Conservation (phyloP, 31 red algal species). For the Asparagopsis taxiformis region DNA sequence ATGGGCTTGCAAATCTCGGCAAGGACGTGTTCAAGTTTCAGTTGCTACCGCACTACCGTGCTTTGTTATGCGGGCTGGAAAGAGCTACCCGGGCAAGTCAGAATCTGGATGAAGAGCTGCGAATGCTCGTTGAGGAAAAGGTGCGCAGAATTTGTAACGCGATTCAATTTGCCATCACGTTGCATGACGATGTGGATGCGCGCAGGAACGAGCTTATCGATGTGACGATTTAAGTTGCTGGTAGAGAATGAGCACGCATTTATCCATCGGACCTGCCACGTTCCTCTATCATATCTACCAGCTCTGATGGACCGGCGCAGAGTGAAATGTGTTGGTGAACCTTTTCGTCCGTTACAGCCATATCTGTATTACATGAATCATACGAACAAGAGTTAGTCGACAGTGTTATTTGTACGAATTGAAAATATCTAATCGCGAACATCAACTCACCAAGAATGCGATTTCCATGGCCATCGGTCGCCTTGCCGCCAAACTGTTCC, state of each 20-base stretch:
- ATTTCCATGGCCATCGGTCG: slow-evolving; percentile 48
- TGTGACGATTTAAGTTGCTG: neutral
- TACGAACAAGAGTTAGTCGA: too few species aligned
- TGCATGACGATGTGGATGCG: neutral
- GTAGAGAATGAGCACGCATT: too few species aligned
- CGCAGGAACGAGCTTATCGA: neutral
- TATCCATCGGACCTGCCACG: too few species aligned
- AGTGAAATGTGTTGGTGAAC: slow-evolving; percentile 19
- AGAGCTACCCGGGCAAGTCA: slow-evolving; percentile 8
- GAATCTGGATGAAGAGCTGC: slow-evolving; percentile 6
- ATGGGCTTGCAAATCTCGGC: slow-evolving; percentile 79
- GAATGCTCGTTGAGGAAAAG: slow-evolving; percentile 21
- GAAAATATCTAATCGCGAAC: neutral
- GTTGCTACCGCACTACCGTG: slow-evolving; percentile 64
- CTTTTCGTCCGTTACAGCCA: slow-evolving; percentile 9
- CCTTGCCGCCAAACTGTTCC: slow-evolving; percentile 77
- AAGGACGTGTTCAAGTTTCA: slow-evolving; percentile 32
- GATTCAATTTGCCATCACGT: slow-evolving; percentile 1
- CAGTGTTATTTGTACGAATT: neutral
- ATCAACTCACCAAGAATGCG: slow-evolving; percentile 64
- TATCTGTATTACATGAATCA: slow-evolving; percentile 19
- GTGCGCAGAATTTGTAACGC: slow-evolving; percentile 14
- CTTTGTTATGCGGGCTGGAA: slow-evolving; percentile 38
- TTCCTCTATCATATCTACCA: slow-evolving; percentile 18
- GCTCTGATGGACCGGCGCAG: slow-evolving; percentile 20